A percentile compares a stretch with the other conserved stretches of the same genome.
phyloP scores from a whole-genome alignment of 441 rosid species.

The Corymbia calophylla region DNA sequence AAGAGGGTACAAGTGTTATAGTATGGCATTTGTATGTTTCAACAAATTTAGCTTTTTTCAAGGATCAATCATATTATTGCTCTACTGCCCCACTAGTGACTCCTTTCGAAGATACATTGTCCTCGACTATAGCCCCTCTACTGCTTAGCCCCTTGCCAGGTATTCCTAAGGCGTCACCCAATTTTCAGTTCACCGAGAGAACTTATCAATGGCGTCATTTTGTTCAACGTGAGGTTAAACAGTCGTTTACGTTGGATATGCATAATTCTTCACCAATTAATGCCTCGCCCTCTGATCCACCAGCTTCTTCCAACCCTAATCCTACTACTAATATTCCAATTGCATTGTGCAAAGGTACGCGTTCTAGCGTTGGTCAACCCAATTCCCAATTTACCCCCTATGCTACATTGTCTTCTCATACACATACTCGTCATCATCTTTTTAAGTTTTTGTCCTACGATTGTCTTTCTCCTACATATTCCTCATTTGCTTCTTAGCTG shows the following conservation, averaged over 20 bases:
- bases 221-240: not conserved
- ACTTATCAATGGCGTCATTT: accelerated
- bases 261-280: not conserved
- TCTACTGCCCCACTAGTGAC: not conserved
- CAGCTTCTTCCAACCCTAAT: not conserved
- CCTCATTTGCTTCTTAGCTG: not conserved
- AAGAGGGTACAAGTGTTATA: no score
- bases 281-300: not conserved
- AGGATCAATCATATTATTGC: not conserved
- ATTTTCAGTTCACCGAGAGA: not conserved
- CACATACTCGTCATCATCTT: not conserved
- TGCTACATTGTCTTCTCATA: not conserved
- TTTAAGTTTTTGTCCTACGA: not conserved
- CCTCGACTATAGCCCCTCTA: not conserved
- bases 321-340: not conserved
- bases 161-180: not conserved
- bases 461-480: not conserved
- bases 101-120: not conserved
- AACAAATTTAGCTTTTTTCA: no score
- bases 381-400: not conserved
- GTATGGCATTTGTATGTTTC: not conserved
- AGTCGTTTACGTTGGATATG: not conserved
- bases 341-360: not conserved
- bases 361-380: not conserved
- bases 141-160: not conserved